Conservation (phyloP, 2,329 filamentous ascomycete genomes). For the Zymoseptoria ardabiliae region DNA sequence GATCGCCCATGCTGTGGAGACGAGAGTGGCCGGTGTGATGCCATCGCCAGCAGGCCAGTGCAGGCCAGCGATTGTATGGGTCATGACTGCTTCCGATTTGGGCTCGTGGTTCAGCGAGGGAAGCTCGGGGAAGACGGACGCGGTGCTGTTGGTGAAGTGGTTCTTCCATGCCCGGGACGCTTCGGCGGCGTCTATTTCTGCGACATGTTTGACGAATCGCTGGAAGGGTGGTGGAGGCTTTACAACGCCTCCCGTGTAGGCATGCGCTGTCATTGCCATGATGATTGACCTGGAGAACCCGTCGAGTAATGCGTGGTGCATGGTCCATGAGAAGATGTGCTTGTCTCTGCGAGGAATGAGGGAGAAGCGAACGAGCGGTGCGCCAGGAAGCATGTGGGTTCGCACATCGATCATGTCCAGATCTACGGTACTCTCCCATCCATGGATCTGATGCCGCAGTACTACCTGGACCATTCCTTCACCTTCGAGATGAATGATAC, state of each 20-base stretch:
- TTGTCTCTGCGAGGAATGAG: neutral
- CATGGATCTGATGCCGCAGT: neutral
- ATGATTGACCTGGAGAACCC: constrained; percentile 33
- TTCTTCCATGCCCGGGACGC: constrained; percentile 31
- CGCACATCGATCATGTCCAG: constrained; percentile 2
- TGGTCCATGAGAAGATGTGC: constrained; percentile 4
- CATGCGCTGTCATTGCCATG: constrained; percentile 21
- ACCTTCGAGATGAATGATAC: constrained; percentile 32
- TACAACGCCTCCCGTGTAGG: neutral
- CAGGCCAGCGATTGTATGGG: constrained; percentile 11
- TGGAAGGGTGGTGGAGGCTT: constrained; percentile 9
- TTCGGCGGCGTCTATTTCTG: constrained; percentile 14
- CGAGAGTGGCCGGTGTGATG: constrained; percentile 4
- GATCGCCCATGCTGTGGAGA: constrained; percentile 11
- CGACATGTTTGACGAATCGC: constrained; percentile 31
- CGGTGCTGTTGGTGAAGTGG: constrained; percentile 23
- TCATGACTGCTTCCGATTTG: constrained; percentile 21
- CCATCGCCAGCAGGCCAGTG: constrained; percentile 7
- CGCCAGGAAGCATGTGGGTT: constrained; percentile 37
- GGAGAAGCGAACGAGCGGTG: constrained; percentile 33
- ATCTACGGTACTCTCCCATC: neutral
- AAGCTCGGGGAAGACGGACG: constrained; percentile 31
- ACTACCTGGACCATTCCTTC: constrained; percentile 19
- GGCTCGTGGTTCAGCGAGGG: constrained; percentile 18
- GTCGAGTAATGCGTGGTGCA: constrained; percentile 37